These are phyloP conservation scores for Monilinia vaccinii-corymbosi DNA, from an alignment of 2,329 filamentous ascomycete genomes.

Conservation along the genomic window DNA sequence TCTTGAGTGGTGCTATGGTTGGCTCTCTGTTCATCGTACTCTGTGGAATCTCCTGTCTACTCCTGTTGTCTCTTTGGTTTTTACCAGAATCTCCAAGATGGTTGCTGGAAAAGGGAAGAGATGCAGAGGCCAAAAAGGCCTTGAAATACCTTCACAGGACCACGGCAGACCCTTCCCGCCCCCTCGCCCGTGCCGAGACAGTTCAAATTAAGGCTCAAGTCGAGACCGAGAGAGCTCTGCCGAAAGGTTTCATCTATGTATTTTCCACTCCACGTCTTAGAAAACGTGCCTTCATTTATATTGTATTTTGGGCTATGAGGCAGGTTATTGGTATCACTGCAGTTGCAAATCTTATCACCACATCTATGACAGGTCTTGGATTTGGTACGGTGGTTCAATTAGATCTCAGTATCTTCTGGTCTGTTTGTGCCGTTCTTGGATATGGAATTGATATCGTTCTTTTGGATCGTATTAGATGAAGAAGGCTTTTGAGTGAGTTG, in stretches of 20 bases:
- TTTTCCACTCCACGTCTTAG: slow-evolving; percentile 2
- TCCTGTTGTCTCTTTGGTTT: slow-evolving; percentile 38
- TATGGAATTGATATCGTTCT: neutral
- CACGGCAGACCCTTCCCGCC: neutral
- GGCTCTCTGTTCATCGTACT: neutral
- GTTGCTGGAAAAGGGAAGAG: slow-evolving; percentile 13
- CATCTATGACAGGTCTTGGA: slow-evolving; percentile 1
- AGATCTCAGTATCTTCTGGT: neutral
- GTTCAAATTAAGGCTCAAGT: slow-evolving; percentile 2
- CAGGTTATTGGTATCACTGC: slow-evolving; percentile 3
- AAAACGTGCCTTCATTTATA: neutral
- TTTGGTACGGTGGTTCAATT: slow-evolving; percentile 3
- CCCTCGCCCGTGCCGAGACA: neutral
- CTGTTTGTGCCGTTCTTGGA: neutral
- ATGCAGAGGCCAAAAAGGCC: slow-evolving; percentile 13
- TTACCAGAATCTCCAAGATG: slow-evolving; percentile 61
- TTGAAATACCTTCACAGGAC: slow-evolving; percentile 13
- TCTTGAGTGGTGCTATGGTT: neutral
- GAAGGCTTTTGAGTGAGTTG: slow-evolving; percentile 1
- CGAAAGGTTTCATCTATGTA: slow-evolving; percentile 8
- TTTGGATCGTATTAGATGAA: neutral
- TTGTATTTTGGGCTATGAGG: slow-evolving; percentile 2
- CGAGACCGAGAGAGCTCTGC: neutral
- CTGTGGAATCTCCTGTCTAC: slow-evolving; percentile 12
- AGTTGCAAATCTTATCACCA: slow-evolving; percentile 2